Evolutionary conservation across 208 protist genomes (phyloP), one percentile per base, ranked within the genome.

Genomic region (Naegleria gruberi): DNA sequence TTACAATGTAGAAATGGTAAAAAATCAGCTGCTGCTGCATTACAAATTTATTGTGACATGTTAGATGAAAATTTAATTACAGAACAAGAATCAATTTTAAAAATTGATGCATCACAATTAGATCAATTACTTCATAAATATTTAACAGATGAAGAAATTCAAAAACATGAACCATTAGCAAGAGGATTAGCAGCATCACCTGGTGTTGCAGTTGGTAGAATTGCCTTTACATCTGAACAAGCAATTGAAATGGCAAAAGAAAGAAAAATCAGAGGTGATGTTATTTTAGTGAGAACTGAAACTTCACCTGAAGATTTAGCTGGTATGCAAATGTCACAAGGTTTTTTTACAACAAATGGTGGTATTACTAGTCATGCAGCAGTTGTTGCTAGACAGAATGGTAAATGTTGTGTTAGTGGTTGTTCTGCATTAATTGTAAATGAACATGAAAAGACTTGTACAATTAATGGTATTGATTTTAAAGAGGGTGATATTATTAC

Each of bases 321-420:
- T 4, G 97, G 97, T 85, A 98, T 98, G 96, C 89, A 95, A 90
- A 94, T 93, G 5, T 94, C 96, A 17, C 89, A 94, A 89, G 97
- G 97, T 91, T 96, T 98, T 90, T 92, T 98, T 43, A 98, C 97
- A 19, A 96, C 95, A 40, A 95, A 96, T 90, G 97, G 97, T 91
- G 97, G 97, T 90, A 97, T 97, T 94, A 98, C 97, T n/a, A 97
- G 95, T n/a, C 97, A 98, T 92, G 97, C 97, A 42, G 97, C 97
- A 44, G 97, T 98, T 74, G 97, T 98, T 43, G 97, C 97, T 37
- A 95, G 97, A 83, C 96, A 97, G 41, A 98, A 98, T 96, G 97
- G 97, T 90, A 98, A 98, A 93, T 96, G 94, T 92, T 98, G 97
- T 91, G 96, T 98, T n/a, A 94, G 92, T 84, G 96, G 96, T 85